A percentile compares a stretch with the other conserved stretches of the same genome.
These are phyloP conservation scores for Hydnum rufescens DNA, from an alignment of 768 basidiomycete species.

Conservation along the genomic window DNA sequence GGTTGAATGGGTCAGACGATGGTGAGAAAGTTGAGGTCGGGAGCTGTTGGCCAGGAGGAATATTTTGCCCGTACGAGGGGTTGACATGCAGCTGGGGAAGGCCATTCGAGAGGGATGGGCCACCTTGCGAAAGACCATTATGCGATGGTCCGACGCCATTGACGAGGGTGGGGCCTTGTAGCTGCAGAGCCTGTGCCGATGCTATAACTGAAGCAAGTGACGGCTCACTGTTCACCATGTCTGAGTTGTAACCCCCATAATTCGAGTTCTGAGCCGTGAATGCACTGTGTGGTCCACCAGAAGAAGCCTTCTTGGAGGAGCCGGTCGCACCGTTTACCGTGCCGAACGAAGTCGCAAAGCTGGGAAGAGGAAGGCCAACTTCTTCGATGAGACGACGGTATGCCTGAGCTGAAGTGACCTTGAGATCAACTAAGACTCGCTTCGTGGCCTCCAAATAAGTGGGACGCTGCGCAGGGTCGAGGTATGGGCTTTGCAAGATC, in stretches of 20 bases:
- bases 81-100: no score
- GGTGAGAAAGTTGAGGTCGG: no score
- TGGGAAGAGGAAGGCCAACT: conserved; percentile 24
- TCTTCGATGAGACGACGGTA: conserved; percentile 24
- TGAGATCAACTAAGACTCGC: conserved; percentile 72
- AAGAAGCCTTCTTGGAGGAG: neutral
- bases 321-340: conserved; percentile 9
- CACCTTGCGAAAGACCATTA: no score
- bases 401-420: conserved; percentile 40
- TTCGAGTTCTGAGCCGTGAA: neutral
- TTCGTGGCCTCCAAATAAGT: conserved; percentile 72
- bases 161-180: no score
- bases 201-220: conserved; percentile 78
- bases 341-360: conserved; percentile 56
- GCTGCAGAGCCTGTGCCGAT: conserved; percentile 38
- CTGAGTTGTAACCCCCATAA: neutral
- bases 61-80: no score
- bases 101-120: no score
- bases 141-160: no score
- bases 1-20: no score
- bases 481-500: conserved; percentile 69
- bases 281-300: neutral
- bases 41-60: no score
- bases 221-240: conserved; percentile 19
- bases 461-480: conserved; percentile 49